Evolutionary conservation across 371 early-diverging fungal species (phyloP), one percentile per base, ranked within the genome.

Genomic region (Mortierella sp.): DNA sequence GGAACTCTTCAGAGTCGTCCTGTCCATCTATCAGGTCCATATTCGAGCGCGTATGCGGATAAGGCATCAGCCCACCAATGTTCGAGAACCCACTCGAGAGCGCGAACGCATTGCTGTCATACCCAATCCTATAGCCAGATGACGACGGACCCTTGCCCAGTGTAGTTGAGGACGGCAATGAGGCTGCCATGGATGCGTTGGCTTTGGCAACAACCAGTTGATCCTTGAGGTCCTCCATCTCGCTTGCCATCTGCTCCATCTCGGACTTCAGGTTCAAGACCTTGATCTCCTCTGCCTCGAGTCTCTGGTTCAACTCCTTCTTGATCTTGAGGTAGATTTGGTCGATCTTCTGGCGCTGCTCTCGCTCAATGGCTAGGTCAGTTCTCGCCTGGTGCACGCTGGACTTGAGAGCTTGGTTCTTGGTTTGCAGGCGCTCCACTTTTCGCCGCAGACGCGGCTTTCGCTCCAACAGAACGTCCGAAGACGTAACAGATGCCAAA

Each of bases 1-100:
- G 28, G 62, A 66, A 72, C 58, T 72, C 72, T 31, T 72, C 72
- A 24, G 67, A 66, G 21, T 72, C 72, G 34, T 72, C 72, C 24
- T 72, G 65, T 12, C 66, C 53, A 42, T 37, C 52, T 44, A 72
- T 61, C 34, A 72, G 48, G 21, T 26, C 21, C 42, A 51, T 6
- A 12, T 48, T 61, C n/a, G 44, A 6, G 19, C 23, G n/a, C 50
- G 60, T 46, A 52, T 44, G 44, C 14, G 44, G 39, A 23, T 59
- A 43, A 2, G 59, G 39, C 56, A 66, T 49, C 32, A 64, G 44
- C 9, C 72, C 66, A 15, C 67, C 63, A 14, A 66, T 21, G 17
- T 52, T 58, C 19, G 72, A 53, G 54, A 72, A 30, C 9, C 72
- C 72, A n/a, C 50, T 30, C 43, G 72, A 62, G 12, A 72, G 58